Base-by-base conservation (phyloP, 1,284 basidiomycete genomes). In the Pseudozyma flocculosa region DNA sequence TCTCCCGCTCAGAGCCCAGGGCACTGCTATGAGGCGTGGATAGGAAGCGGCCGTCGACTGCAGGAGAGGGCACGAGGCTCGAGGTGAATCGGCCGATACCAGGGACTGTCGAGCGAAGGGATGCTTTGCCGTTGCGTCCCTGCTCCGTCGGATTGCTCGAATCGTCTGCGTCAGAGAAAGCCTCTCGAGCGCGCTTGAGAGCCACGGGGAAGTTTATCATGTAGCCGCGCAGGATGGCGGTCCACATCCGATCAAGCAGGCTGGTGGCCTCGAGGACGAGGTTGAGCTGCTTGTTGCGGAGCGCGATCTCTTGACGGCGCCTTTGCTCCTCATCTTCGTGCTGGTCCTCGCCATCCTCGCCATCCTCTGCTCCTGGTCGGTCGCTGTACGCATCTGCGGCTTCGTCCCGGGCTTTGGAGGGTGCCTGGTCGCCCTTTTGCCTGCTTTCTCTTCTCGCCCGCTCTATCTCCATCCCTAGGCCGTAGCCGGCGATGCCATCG, bases 211-310 rank as follows among this genome's bases (percentile, higher is more conserved):
- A 45, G 17, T 63, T 48, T 46, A 66, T 46, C 36, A 59, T 43
- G n/a, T 61, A 54, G 42, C 68, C 67, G 29, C 62, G 46, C 15
- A 73, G 32, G 19, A 73, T 57, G 13, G 68, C 62, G 2, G 54
- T 53, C 72, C 72, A 75, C 37, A 70, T 48, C 19, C 65, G 59
- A 41, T 75, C 72, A 18, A 75, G 44, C n/a, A 75, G 42, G 22
- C 69, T 69, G 21, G 64, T 30, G 2, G 57, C 63, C 42, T 61
- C 61, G 2, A 73, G 46, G 1, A 61, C 60, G 2, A 57, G 41
- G 17, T 53, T 59, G 45, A 73, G 64, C 54, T 67, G 61, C 11
- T 56, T 34, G 7, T 47, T 50, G 22, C 19, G 17, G 8, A 22
- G 3, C 5, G 17, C 23, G 7, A 45, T 9, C 11, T 49, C 48